Evolutionary conservation across 2,329 filamentous ascomycete species (phyloP), one percentile per base, ranked within the genome.

Genomic region (Aspergillus pseudoterreus): DNA sequence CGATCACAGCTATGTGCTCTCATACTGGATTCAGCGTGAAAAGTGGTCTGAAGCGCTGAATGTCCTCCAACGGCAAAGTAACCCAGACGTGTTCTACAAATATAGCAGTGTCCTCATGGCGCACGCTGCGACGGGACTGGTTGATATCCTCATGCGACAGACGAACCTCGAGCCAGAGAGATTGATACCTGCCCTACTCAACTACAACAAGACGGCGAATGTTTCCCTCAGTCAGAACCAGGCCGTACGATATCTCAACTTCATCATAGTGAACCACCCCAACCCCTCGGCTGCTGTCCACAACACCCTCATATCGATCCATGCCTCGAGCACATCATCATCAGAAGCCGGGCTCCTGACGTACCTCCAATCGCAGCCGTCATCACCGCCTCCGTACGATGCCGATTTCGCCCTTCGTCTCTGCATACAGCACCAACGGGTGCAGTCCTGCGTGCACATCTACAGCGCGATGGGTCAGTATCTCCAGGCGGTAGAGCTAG

Each of bases 21-120:
- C 90, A 9, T 99, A 99, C 71, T 99, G 94, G 94, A 87, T 97
- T 15, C 94, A 97, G 71, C 82, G 92, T 53, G 94, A 97, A 72
- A 84, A 89, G 61, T 99, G 94, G 94, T 74, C 77, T 4, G 91
- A 96, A 62, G 90, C 91, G 2, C 77, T 99, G 58, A 82, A 84
- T 50, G 91, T 97, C 38, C 78, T 99, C 47, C 95, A 96, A 75
- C 91, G 88, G 70, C 94, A 99, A 72, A 95, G 86, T 4, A 88
- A 95, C 46, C 83, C 90, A 0, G 90, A 95, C 46, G 89, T 95
- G 43, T 99, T 97, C 73, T 97, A 97, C 76, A 87, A 90, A 57
- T 96, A 97, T 70, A 94, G 90, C 75, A 96, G 87, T 63, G 92
- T 97, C n/a, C 81, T 99, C 44, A 96, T 99, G 87, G 87, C 85